Base-by-base conservation (phyloP, 2,329 filamentous ascomycete species). In the Talaromyces sp. region DNA sequence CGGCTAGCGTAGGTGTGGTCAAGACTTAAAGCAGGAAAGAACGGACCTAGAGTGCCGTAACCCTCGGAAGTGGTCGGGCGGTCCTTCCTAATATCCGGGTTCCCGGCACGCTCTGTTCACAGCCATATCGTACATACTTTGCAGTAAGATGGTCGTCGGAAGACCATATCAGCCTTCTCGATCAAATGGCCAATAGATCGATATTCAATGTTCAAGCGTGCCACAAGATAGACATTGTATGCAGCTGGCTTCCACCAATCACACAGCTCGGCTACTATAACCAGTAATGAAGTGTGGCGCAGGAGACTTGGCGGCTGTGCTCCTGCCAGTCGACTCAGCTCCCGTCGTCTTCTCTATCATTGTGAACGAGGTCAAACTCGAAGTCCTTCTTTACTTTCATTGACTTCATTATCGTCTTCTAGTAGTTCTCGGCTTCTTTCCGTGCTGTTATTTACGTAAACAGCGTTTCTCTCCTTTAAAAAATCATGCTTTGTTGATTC, bases 21-120 rank as follows among this genome's bases (percentile, higher is more conserved):
- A 41, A 13, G 35, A 37, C 35, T 37, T 31, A 27, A 50, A 19
- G 13, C 47, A 41, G 56, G 56, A 31, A 43, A 58, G 19, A 43
- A 43, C 19, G 35, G 16, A n/a, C 33, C 27, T 39, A 31, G 27
- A 31, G 27, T 31, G 27, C 27, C 37, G 31, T 59, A 3, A 45
- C 73, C 71, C 69, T 75, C 77, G 76, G 76, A 75, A 75, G 72
- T 69, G 72, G 72, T 77, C 76, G 75, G 75, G 75, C 71, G 72
- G 70, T 37, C 27, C 24, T 56, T 62, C 63, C 58, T 60, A 48
- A 62, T 35, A 45, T 16, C 61, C 61, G 61, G 61, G 37, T 56
- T 27, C 13, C 48, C 63, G 63, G 63, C 63, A 64, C 52, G 16
- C 6, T 35, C 19, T 24, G 9, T 19, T 37, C 13, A 22, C 43